Conservation (phyloP, 768 basidiomycete genomes). For the Collybia nuda region DNA sequence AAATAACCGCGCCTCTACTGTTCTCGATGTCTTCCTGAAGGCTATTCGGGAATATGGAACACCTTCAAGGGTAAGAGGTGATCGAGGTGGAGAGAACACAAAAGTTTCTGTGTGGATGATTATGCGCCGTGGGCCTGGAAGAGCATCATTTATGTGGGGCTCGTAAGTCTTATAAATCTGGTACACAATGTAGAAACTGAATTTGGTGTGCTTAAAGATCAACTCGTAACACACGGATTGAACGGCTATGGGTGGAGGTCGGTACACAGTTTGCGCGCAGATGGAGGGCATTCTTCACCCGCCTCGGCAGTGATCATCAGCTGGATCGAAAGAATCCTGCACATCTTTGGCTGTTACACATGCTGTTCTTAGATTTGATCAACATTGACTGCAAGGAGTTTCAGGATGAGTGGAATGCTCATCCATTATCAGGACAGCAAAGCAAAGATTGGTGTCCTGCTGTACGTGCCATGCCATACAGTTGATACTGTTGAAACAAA, state of each 20-base stretch:
- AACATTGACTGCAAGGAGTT: slow-evolving; percentile 21
- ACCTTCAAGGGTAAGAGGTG: slow-evolving; percentile 30
- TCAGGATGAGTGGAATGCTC: slow-evolving; percentile 31
- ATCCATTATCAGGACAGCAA: slow-evolving; percentile 23
- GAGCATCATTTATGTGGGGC: slow-evolving; percentile 36
- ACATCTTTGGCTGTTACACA: slow-evolving; percentile 39
- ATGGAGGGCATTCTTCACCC: slow-evolving; percentile 31
- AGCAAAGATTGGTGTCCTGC: no score
- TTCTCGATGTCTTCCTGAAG: slow-evolving; percentile 28
- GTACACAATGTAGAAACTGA: not conserved
- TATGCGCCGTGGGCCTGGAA: slow-evolving; percentile 5
- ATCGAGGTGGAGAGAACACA: slow-evolving; percentile 39
- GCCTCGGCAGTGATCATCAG: slow-evolving; percentile 26
- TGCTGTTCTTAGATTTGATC: slow-evolving; percentile 29
- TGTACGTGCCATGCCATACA: slow-evolving; percentile 12
- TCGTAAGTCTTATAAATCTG: slow-evolving; percentile 15
- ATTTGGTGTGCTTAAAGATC: not conserved
- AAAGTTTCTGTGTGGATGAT: slow-evolving; percentile 31
- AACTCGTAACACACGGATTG: slow-evolving; percentile 34
- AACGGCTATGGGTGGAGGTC: slow-evolving; percentile 35
- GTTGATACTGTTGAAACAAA: slow-evolving; percentile 24
- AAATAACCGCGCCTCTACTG: slow-evolving; percentile 39
- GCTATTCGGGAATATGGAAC: slow-evolving; percentile 21
- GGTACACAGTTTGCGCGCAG: slow-evolving; percentile 18
- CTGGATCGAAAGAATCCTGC: slow-evolving; percentile 22